Evolutionary conservation across 371 early-diverging fungal species (phyloP), one percentile per base, ranked within the genome.

Genomic region (Mucor mucedo): DNA sequence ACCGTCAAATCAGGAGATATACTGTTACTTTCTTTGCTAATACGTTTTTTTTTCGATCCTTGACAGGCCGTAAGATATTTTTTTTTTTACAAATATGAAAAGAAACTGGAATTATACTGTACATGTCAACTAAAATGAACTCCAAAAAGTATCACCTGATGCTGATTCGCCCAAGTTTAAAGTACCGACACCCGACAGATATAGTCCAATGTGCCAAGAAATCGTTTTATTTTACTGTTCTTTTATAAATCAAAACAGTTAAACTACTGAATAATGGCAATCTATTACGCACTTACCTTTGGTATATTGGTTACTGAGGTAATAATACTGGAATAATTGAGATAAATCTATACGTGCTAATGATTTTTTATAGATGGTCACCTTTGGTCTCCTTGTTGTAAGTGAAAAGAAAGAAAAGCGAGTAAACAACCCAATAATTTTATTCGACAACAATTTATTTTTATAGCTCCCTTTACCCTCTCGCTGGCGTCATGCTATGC

Each of bases 381-480:
- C 82, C 35, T 78, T 84, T 58, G 76, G 83, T 49, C 64, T 80
- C 16, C 64, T 82, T 30, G 66, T 76, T 41, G 68, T 71, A 64
- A 50, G 65, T 58, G 32, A 50, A 10, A 50, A 55, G 5, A 41
- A 13, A 21, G 6, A 5, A 21, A 47, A 21, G 13, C 8, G 11
- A 33, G 30, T 39, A 3, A 40, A 21, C 7, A 49, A 9, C 33
- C 3, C 30, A 6, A 33, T 45, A 41, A 16, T 52, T 28, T 50
- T 30, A 21, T 4, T 27, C 1, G 52, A 39, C 41, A 40, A n/a
- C 21, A 21, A 21, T 47, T 27, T 14, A 21, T 47, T 29, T 29
- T 11, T 30, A n/a, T 53, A 84, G 85, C 64, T 85, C 28, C 85
- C 85, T 49, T 62, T 85, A 54, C 85, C 85, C 32, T 75, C 71